Evolutionary conservation across 768 basidiomycete species (phyloP).

Genomic region (Nidula microcarpa): DNA sequence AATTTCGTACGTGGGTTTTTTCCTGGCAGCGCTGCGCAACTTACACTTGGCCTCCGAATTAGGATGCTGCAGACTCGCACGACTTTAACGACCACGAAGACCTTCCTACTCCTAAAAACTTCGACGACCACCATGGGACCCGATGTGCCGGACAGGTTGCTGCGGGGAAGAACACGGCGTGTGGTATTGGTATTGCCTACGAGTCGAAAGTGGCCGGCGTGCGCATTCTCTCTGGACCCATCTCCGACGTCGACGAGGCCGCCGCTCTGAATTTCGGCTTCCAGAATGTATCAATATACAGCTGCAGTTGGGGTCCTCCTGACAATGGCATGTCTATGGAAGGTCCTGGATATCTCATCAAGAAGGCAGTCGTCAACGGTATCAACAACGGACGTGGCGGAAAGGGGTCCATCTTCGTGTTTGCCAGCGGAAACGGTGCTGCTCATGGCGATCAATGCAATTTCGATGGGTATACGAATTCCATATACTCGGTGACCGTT

Average conservation of each 20-base stretch:
- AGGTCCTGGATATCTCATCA: slow-evolving; percentile 84
- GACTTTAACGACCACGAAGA: slow-evolving; percentile 94
- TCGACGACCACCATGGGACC: slow-evolving; percentile 95
- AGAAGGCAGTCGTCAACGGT: slow-evolving; percentile 92
- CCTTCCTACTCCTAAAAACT: slow-evolving; percentile 82
- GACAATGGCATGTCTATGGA: slow-evolving; percentile 96
- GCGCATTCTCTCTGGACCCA: slow-evolving; percentile 91
- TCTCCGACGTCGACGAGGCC: slow-evolving; percentile 95
- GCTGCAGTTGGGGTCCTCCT: slow-evolving; percentile 97
- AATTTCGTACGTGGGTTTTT: slow-evolving; percentile 76
- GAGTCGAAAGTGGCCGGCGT: slow-evolving; percentile 89
- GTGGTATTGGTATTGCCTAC: slow-evolving; percentile 94
- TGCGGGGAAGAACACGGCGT: slow-evolving; percentile 87
- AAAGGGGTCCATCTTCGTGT: slow-evolving; percentile 93
- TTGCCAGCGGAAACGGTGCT: slow-evolving; percentile 97
- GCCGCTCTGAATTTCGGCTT: slow-evolving; percentile 92
- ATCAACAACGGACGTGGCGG: slow-evolving; percentile 86
- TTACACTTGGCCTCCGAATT: background rate
- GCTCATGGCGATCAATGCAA: slow-evolving; percentile 93
- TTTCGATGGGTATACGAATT: slow-evolving; percentile 99
- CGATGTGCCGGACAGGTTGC: slow-evolving; percentile 97
- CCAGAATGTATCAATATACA: slow-evolving; percentile 89
- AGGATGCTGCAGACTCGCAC: slow-evolving; percentile 87
- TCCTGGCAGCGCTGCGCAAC: too few species aligned
- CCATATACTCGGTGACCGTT: slow-evolving; percentile 94